A percentile compares a stretch with the other conserved stretches of the same genome.
Evolutionary conservation across 352 stramenopile genomes (phyloP).

Genomic region (Globisporangium recalcitrans): DNA sequence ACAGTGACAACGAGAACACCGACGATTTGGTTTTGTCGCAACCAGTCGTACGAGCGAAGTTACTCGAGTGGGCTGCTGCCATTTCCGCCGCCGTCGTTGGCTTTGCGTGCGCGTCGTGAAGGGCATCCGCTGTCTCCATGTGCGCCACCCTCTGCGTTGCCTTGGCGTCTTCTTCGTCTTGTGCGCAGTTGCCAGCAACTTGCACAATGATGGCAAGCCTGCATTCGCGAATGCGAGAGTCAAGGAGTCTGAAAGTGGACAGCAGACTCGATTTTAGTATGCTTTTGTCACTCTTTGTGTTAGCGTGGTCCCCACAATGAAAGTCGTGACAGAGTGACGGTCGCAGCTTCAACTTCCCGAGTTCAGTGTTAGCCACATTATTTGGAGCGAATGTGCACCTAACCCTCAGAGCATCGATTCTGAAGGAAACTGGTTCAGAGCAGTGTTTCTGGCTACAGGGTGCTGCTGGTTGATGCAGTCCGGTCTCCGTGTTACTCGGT

Average conservation of each 20-base stretch:
- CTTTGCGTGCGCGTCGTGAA: neutral
- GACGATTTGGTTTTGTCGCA: neutral
- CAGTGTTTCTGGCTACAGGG: too few species aligned
- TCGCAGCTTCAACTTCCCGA: conserved; percentile 2
- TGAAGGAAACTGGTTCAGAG: too few species aligned
- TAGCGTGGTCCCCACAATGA: neutral
- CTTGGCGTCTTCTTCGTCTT: neutral
- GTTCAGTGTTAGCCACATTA: neutral
- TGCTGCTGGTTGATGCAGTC: too few species aligned
- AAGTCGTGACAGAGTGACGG: neutral
- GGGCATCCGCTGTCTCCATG: neutral
- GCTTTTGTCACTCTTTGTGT: too few species aligned
- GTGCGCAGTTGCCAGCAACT: neutral
- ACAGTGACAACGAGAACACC: conserved; percentile 2
- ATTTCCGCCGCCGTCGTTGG: neutral
- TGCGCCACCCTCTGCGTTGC: neutral
- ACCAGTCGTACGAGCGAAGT: neutral
- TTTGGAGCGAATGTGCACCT: too few species aligned
- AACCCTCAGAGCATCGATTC: too few species aligned
- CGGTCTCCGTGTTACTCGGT: too few species aligned
- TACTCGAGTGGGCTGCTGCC: neutral
- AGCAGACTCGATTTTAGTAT: too few species aligned
- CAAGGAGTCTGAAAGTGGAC: too few species aligned
- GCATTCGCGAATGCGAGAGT: neutral
- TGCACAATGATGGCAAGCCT: neutral